phyloP scores from a whole-genome alignment of 164 flowering plant genomes.

The Umbellularia californica region DNA sequence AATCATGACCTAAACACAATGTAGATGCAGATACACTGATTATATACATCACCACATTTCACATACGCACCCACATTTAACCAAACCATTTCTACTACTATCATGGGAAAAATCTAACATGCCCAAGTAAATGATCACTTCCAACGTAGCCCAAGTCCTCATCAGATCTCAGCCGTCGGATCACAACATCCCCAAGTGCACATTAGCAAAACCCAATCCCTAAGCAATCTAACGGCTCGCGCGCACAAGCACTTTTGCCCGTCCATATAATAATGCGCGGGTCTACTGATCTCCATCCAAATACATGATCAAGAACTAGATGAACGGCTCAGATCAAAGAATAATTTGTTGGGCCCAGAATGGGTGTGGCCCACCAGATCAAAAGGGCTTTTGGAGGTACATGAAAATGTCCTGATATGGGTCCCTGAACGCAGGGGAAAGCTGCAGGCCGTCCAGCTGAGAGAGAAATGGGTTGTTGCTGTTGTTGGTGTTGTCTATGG shows the following conservation, averaged over 20 bases:
- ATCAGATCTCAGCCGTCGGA: not conserved
- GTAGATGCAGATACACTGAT: not conserved
- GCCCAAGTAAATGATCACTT: not conserved
- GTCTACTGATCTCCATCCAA: too few relatives aligned
- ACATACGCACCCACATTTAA: not conserved
- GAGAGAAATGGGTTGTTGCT: not conserved
- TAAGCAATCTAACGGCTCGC: not conserved
- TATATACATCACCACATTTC: too few relatives aligned
- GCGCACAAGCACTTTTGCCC: not conserved
- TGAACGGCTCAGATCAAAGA: not conserved
- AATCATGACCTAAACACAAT: not conserved
- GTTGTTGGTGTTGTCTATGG: not conserved
- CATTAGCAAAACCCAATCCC: not conserved
- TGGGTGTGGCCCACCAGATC: not conserved
- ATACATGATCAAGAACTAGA: too few relatives aligned
- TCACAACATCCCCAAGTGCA: not conserved
- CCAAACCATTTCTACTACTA: not conserved
- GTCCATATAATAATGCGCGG: not conserved
- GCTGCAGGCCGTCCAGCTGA: conserved; percentile 14
- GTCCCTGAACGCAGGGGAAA: conserved; percentile 10
- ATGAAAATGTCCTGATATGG: conserved; percentile 10
- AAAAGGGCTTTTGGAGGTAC: conserved; percentile 18
- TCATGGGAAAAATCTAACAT: not conserved
- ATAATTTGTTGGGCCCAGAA: not conserved
- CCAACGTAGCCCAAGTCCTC: not conserved